Evolutionary conservation across 306 rosid genomes (phyloP), one percentile per base, ranked within the genome.

Genomic region (Trichosanthes cucumerina): DNA sequence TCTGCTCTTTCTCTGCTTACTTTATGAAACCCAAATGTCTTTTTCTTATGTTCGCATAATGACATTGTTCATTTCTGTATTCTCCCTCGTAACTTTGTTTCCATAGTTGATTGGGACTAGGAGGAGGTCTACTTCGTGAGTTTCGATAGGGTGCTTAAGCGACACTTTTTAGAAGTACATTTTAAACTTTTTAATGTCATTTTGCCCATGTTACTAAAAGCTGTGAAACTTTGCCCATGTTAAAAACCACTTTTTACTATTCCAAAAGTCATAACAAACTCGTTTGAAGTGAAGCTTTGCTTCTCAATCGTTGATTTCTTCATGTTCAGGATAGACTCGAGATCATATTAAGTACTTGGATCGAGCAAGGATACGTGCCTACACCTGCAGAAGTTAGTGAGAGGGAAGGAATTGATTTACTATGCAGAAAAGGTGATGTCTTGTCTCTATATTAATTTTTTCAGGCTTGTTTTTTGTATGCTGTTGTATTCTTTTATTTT

Each of bases 311-410:
- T 18, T 9, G 43, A 46, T 3, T 79, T 79, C 57, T 76, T 82
- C 4, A 24, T 82, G 82, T 79, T 79, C 89, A 93, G 98, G 98
- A 92, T 90, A 89, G 98, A 87, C 93, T 94, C 82, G 96, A 92
- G 89, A 88, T 92, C 78, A 83, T 92, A 82, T 81, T 92, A 81
- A 88, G 80, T 84, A 88, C 86, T 70, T 93, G 98, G 97, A 85
- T 93, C 62, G 93, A 89, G 86, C 78, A 41, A 16, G 91, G 97
- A 76, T 81, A 84, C 18, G 91, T 92, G 84, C 93, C 94, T 66
- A 76, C 93, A 16, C 97, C 98, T 62, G 93, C 94, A 81, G 96
- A 92, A 83, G 94, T 89, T 79, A 92, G 97, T 82, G 86, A 87
- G 78, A 85, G 76, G 76, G 98, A 93, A 88, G 97, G 96, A 77